Evolutionary conservation across 1,139 yeast genomes (phyloP), one percentile per base, ranked within the genome.

Genomic region (Yamadazyma spencermartinsiae): DNA sequence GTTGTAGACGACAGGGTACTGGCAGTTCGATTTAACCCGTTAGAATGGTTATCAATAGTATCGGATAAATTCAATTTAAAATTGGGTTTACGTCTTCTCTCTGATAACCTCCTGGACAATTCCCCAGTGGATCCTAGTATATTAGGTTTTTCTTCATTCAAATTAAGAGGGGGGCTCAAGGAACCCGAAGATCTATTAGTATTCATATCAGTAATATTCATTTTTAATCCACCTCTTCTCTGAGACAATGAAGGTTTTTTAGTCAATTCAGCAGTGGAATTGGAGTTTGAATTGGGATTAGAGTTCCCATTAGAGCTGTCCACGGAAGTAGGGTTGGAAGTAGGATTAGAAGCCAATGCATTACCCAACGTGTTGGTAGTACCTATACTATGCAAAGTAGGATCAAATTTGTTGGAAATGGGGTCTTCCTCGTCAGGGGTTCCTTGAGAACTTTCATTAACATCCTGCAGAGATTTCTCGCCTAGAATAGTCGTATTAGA

Each of bases 171-270:
- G 3, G 58, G 53, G 29, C 51, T 46, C 20, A 34, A 35, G 30
- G 41, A 27, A 21, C 29, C 39, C 25, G 43, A 40, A 26, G 44
- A 27, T 42, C 21, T 32, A 9, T 32, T 25, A 13, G 37, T 34
- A 21, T 49, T 52, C 31, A 70, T 40, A 14, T 68, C 68, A 29
- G 52, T 51, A 43, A 75, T 61, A 47, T 72, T 68, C 35, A 76
- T 51, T 42, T 74, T 74, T 76, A 76, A 65, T 1, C 81, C 84
- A 1, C 80, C 84, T 53, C 85, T 61, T 57, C 85, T 68, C 57
- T 78, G 81, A 1, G 84, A 76, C 27, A 80, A 60, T 1, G 84
- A 73, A 2, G 76, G 72, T 47, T 72, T 76, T 38, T 63, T 63
- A 12, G 52, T 37, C 6, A 61, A 39, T 8, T 58, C 67, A 33